Evolutionary conservation across 176 grass and related monocot genomes (phyloP).

Genomic region (Phoenix dactylifera): DNA sequence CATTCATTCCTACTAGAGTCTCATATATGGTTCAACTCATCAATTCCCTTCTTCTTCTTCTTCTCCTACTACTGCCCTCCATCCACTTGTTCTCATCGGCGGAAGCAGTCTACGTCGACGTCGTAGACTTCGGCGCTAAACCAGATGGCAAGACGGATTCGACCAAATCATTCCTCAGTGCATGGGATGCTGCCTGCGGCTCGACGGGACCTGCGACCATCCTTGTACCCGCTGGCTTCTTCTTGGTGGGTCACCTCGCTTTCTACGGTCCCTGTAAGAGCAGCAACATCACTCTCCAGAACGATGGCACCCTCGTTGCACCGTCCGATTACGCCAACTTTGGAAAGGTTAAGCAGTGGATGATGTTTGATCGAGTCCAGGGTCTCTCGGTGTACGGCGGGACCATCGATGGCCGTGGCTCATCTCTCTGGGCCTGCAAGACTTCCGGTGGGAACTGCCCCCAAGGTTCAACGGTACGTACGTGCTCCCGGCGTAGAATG

Average conservation of each 20-base stretch:
- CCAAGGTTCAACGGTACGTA: constrained; percentile 31
- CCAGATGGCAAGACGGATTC: constrained; percentile 52
- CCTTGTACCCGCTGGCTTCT: constrained; percentile 46
- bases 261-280: constrained; percentile 60
- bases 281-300: constrained; percentile 35
- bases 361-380: constrained; percentile 52
- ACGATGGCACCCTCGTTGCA: constrained; percentile 49
- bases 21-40: too few relatives aligned
- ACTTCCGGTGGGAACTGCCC: constrained; percentile 19
- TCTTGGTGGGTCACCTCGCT: constrained; percentile 30
- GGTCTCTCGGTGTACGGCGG: constrained; percentile 64
- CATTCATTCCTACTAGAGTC: too few relatives aligned
- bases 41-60: constrained; percentile 3
- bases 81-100: background rate
- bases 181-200: constrained; percentile 66
- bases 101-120: constrained; percentile 24
- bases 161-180: constrained; percentile 37
- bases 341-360: constrained; percentile 31
- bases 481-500: too few relatives aligned
- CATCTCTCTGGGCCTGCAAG: constrained; percentile 61
- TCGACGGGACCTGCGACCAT: constrained; percentile 35
- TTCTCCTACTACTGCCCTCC: constrained; percentile 13
- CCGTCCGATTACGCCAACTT: constrained; percentile 19
- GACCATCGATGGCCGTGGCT: constrained; percentile 56
- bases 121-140: constrained; percentile 52